A percentile compares a stretch with the other conserved stretches of the same genome.
Conservation (phyloP, 2,329 filamentous ascomycete species). For the Exophiala aquamarina region DNA sequence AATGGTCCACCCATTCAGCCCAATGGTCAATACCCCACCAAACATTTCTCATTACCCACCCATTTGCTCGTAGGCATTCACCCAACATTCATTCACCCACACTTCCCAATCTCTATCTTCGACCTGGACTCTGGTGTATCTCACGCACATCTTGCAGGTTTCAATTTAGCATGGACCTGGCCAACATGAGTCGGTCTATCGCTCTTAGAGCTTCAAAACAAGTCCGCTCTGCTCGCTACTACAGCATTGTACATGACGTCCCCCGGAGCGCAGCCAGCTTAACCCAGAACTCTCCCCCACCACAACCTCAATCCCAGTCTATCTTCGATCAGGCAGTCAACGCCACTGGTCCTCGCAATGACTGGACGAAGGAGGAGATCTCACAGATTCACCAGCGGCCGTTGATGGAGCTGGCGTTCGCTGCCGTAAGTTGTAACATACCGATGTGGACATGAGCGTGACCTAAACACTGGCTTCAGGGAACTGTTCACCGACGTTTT, state of each 20-base stretch:
- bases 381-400: slow-evolving; percentile 78
- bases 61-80: too few species aligned
- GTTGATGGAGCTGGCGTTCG: slow-evolving; percentile 74
- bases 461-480: slow-evolving; percentile 39
- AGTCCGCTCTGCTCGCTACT: slow-evolving; percentile 16
- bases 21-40: too few species aligned
- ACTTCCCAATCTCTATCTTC: too few species aligned
- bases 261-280: slow-evolving; percentile 21
- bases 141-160: too few species aligned
- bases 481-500: slow-evolving; percentile 76
- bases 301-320: slow-evolving; percentile 17
- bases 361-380: slow-evolving; percentile 82
- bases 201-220: slow-evolving; percentile 19
- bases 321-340: slow-evolving; percentile 54
- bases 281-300: slow-evolving; percentile 20
- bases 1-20: too few species aligned
- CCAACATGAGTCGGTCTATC: slow-evolving; percentile 19
- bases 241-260: slow-evolving; percentile 30
- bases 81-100: too few species aligned
- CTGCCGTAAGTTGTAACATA: slow-evolving; percentile 58
- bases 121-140: too few species aligned
- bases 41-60: too few species aligned
- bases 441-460: not conserved
- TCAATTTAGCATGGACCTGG: slow-evolving; percentile 27
- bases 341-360: slow-evolving; percentile 62